phyloP scores from a whole-genome alignment of 805 yeast genomes.

The Sugiyamaella marilandica region DNA sequence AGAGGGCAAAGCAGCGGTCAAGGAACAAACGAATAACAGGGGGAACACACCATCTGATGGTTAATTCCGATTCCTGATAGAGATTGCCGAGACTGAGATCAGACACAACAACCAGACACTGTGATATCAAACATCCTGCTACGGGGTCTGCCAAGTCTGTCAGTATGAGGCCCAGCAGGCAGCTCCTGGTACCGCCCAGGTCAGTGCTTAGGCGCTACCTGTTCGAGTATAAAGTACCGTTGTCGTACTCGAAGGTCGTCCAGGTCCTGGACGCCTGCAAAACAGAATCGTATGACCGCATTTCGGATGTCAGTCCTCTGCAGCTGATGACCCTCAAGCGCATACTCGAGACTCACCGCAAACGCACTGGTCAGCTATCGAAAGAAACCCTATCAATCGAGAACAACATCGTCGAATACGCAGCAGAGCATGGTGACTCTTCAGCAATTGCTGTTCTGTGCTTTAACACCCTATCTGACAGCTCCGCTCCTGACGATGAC shows the following conservation, averaged over 20 bases:
- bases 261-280: constrained; percentile 21
- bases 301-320: constrained; percentile 73
- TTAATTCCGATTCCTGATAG: too few relatives aligned
- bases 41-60: too few relatives aligned
- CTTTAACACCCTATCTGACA: constrained; percentile 38
- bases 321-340: constrained; percentile 67
- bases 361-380: constrained; percentile 55
- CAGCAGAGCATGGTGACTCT: constrained; percentile 77
- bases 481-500: constrained; percentile 46
- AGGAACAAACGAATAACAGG: too few relatives aligned
- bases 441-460: constrained; percentile 76
- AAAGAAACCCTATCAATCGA: constrained; percentile 57
- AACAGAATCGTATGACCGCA: constrained; percentile 74
- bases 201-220: constrained; percentile 22
- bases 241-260: constrained; percentile 20
- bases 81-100: too few relatives aligned
- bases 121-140: too few relatives aligned
- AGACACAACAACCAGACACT: too few relatives aligned
- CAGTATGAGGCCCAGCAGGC: background rate
- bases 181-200: constrained; percentile 13
- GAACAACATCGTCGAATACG: constrained; percentile 66
- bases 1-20: too few relatives aligned
- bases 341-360: constrained; percentile 58
- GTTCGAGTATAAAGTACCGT: constrained; percentile 25
- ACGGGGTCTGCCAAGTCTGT: too few relatives aligned